Percentiles rank a stretch among this genome's conserved stretches.
Evolutionary conservation across 768 basidiomycete species (phyloP).

Genomic region (Leucocoprinus leucothites): DNA sequence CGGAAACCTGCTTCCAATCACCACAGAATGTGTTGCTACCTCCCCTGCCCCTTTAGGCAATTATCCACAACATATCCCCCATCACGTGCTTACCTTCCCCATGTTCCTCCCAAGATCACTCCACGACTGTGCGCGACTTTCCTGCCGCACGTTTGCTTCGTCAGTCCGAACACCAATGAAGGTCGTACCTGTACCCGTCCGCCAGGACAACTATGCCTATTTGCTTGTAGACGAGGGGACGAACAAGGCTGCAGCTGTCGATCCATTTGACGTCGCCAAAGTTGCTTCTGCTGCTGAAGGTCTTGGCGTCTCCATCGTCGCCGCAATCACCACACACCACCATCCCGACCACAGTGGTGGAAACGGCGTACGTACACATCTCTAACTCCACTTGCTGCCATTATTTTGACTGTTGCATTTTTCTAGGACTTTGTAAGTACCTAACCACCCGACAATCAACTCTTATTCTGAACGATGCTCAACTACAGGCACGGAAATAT

Average conservation of each 20-base stretch:
- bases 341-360: conserved; percentile 90
- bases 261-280: conserved; percentile 75
- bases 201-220: conserved; percentile 84
- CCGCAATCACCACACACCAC: conserved; percentile 88
- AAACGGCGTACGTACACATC: conserved; percentile 54
- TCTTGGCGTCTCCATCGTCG: conserved; percentile 63
- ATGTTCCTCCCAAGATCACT: conserved; percentile 2
- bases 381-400: neutral
- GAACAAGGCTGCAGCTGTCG: conserved; percentile 73
- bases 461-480: neutral
- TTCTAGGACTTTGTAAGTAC: conserved; percentile 50
- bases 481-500: conserved; percentile 21
- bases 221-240: conserved; percentile 68
- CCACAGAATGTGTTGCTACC: neutral
- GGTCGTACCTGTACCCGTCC: conserved; percentile 75
- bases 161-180: conserved; percentile 45
- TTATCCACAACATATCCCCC: neutral
- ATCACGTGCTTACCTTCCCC: neutral
- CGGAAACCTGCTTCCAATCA: too few species aligned
- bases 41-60: neutral
- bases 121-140: neutral
- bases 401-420: conserved; percentile 6
- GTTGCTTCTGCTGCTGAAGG: conserved; percentile 59
- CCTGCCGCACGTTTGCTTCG: neutral
- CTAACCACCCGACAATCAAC: neutral